These are phyloP conservation scores for Penicillium longicatenatum DNA, from an alignment of 495 filamentous ascomycete species.

Conservation along the genomic window DNA sequence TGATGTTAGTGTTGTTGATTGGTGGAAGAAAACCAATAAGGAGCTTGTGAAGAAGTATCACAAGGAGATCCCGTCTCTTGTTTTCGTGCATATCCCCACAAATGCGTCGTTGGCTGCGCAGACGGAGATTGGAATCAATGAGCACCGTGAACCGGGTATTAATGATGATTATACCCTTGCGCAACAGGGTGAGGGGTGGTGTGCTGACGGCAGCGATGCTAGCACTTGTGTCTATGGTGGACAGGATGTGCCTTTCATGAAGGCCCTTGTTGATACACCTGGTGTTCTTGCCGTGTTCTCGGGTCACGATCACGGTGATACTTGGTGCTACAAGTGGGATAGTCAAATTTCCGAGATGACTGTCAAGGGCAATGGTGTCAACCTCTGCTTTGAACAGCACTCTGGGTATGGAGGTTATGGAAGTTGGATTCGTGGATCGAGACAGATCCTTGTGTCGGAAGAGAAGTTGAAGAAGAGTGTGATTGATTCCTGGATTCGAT, in stretches of 20 bases:
- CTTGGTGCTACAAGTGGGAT: conserved; percentile 54
- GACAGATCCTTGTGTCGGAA: conserved; percentile 19
- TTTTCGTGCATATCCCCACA: conserved; percentile 69
- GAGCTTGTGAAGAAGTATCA: conserved; percentile 41
- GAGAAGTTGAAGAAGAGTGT: conserved; percentile 5
- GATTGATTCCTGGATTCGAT: conserved; percentile 21
- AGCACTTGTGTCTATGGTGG: conserved; percentile 30
- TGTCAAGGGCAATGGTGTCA: conserved; percentile 38
- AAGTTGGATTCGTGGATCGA: conserved; percentile 60
- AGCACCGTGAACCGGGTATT: conserved; percentile 58
- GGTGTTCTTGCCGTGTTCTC: conserved; percentile 61
- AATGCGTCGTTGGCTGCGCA: conserved; percentile 56
- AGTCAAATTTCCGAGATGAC: conserved; percentile 24
- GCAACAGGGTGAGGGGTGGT: conserved; percentile 52
- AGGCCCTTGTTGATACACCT: conserved; percentile 52
- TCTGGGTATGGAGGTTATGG: conserved; percentile 72
- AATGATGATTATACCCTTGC: conserved; percentile 62
- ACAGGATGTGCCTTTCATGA: conserved; percentile 65
- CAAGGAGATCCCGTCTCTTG: conserved; percentile 58
- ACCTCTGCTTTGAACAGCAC: conserved; percentile 66
- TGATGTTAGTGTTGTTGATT: conserved; percentile 49
- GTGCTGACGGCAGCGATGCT: conserved; percentile 16
- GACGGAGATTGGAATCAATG: conserved; percentile 33
- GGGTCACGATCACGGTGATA: conserved; percentile 69
- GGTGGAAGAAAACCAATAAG: conserved; percentile 55